Evolutionary conservation across 1,139 yeast genomes (phyloP), one percentile per base, ranked within the genome.

Genomic region (Lodderomyces pseudojiufengensis): DNA sequence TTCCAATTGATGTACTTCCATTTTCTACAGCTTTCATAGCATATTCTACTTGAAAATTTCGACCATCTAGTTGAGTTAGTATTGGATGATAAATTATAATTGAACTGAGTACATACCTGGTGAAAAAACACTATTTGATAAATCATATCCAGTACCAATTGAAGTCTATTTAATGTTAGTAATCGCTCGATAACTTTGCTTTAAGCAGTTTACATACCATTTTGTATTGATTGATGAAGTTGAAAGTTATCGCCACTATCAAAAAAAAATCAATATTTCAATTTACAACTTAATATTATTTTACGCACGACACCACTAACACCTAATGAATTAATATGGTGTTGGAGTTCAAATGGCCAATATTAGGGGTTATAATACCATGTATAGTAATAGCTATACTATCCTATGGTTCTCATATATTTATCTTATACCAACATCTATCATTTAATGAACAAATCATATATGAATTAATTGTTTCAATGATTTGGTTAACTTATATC

Each of bases 1-100:
- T 82, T 27, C 97, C 99, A 48, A 94, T 74, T 21, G 97, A 82
- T 0, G 98, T 92, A 10, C 97, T 94, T 30, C 96, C 97, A 55
- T 88, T 90, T 61, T 94, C 98, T 6, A 92, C 97, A 2, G 98
- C 98, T 61, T 94, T 94, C 57, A 84, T 75, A 29, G 99, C 99
- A 54, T 94, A 94, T 63, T 94, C 98, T 16, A 92, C 98, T 64
- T 94, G 99, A 67, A 94, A 94, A 63, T 90, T 92, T 65, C 98
- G 79, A 36, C 99, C 99, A 61, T 94, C 98, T 59, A 82, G 29
- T 3, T 8, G 24, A n/a, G 39, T 35, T 32, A 38, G 39, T 35
- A 31, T 22, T n/a, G n/a, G 4, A 22, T 12, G 25, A 14, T 16
- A 24, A 24, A 6, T 9, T 18, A 7, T 12, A 25, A 18, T 15